Conservation (phyloP, 2,329 filamentous ascomycete genomes). For the Colletotrichum incanum region DNA sequence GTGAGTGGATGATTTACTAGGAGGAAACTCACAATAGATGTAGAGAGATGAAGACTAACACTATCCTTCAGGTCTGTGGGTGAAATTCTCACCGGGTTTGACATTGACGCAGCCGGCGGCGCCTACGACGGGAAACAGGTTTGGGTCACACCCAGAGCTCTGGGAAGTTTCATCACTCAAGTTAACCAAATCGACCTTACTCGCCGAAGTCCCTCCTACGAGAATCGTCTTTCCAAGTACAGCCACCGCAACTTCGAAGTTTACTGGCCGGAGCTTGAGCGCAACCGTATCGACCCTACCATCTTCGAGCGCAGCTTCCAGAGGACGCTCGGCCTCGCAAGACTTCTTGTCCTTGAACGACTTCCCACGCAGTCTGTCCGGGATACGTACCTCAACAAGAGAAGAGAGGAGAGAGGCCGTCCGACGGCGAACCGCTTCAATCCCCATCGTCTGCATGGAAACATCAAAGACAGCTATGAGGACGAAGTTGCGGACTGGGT, state of each 20-base stretch:
- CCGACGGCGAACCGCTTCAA: conserved; percentile 67
- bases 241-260: conserved; percentile 88
- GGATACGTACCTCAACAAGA: conserved; percentile 79
- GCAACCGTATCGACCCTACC: conserved; percentile 84
- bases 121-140: conserved; percentile 88
- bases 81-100: conserved; percentile 85
- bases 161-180: conserved; percentile 87
- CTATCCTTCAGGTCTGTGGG: conserved; percentile 5
- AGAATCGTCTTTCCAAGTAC: conserved; percentile 90
- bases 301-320: conserved; percentile 88
- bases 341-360: conserved; percentile 84
- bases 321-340: conserved; percentile 82
- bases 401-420: conserved; percentile 80
- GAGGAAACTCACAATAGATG: background rate
- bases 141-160: conserved; percentile 82
- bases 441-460: conserved; percentile 67
- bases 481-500: conserved; percentile 91
- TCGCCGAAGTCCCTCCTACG: conserved; percentile 87
- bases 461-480: conserved; percentile 83
- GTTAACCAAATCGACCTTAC: conserved; percentile 85
- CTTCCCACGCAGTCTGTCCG: conserved; percentile 79
- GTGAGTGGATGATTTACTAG: conserved; percentile 71
- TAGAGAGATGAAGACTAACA: conserved; percentile 45
- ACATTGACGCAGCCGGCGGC: conserved; percentile 87
- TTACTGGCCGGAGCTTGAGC: conserved; percentile 82